phyloP scores from a whole-genome alignment of 495 filamentous ascomycete genomes.

The Physcia stellaris region DNA sequence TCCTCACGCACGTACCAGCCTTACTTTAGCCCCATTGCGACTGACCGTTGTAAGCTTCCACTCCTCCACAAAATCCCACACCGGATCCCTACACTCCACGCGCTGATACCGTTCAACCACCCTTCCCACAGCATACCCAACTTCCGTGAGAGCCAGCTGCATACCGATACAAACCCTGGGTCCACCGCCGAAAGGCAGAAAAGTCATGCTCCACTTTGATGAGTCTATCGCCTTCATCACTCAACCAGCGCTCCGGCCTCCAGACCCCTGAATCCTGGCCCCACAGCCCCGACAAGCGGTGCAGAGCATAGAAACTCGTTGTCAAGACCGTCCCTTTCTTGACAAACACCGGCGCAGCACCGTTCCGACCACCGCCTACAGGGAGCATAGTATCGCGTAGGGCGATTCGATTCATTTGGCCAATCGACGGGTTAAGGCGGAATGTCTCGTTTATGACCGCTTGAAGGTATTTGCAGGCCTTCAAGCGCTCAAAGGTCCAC shows the following conservation, averaged over 20 bases:
- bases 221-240: slow-evolving; percentile 29
- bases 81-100: slow-evolving; percentile 14
- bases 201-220: slow-evolving; percentile 14
- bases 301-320: slow-evolving; percentile 36
- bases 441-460: slow-evolving; percentile 31
- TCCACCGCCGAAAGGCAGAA: slow-evolving; percentile 11
- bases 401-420: slow-evolving; percentile 33
- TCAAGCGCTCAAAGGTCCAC: slow-evolving; percentile 32
- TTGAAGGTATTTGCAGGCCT: slow-evolving; percentile 35
- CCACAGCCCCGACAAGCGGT: slow-evolving; percentile 36
- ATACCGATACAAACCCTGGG: slow-evolving; percentile 8
- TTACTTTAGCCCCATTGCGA: slow-evolving; percentile 17
- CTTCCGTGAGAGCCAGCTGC: slow-evolving; percentile 16
- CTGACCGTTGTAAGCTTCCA: slow-evolving; percentile 8
- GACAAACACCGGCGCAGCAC: slow-evolving; percentile 25
- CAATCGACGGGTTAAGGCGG: slow-evolving; percentile 38
- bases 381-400: slow-evolving; percentile 32
- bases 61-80: slow-evolving; percentile 5
- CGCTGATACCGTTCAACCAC: slow-evolving; percentile 21
- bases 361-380: slow-evolving; percentile 25
- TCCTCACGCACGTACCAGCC: slow-evolving; percentile 5
- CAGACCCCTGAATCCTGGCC: slow-evolving; percentile 33
- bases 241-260: slow-evolving; percentile 44
- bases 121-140: slow-evolving; percentile 24
- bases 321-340: slow-evolving; percentile 26